Evolutionary conservation across 2,329 filamentous ascomycete species (phyloP), one percentile per base, ranked within the genome.

Genomic region (Colletotrichum neosansevieriae): DNA sequence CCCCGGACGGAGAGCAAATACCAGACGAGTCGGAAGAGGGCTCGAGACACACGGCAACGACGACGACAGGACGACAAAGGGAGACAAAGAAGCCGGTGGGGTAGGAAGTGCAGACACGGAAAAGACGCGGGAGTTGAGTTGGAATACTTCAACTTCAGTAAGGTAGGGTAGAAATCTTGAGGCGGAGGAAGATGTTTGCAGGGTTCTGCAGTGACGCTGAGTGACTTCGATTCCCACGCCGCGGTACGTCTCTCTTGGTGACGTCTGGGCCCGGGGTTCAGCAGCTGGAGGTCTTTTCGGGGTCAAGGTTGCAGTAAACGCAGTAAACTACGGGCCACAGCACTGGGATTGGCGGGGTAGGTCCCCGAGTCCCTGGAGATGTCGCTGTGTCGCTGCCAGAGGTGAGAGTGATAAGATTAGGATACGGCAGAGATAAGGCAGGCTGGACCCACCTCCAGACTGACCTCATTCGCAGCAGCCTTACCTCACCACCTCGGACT

Each of bases 311-410:
- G n/a, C n/a, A n/a, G n/a, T n/a, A n/a, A n/a, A n/a, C n/a, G n/a
- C n/a, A n/a, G n/a, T n/a, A n/a, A n/a, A n/a, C n/a, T n/a, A n/a
- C n/a, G n/a, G n/a, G n/a, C 61, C 65, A 68, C 65, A 56, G 53
- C 54, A 32, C 47, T 51, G 24, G 61, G 24, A 60, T 65, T 45
- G 65, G 65, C 54, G 61, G 65, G 65, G 65, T 68, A 54, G 15
- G 36, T 21, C 29, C 29, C 29, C 29, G 7, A 29, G 36, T 38
- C 10, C 24, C 17, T 47, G 21, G 21, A n/a, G n/a, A n/a, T n/a
- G n/a, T n/a, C n/a, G n/a, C n/a, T n/a, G n/a, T n/a, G n/a, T n/a
- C n/a, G n/a, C n/a, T n/a, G n/a, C 21, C 24, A 47, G 19, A n/a
- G 44, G 11, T 11, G 12, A n/a, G 42, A 29, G 36, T 11, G 58